Base-by-base conservation (phyloP, 768 basidiomycete genomes). In the Termitomyces sp. region DNA sequence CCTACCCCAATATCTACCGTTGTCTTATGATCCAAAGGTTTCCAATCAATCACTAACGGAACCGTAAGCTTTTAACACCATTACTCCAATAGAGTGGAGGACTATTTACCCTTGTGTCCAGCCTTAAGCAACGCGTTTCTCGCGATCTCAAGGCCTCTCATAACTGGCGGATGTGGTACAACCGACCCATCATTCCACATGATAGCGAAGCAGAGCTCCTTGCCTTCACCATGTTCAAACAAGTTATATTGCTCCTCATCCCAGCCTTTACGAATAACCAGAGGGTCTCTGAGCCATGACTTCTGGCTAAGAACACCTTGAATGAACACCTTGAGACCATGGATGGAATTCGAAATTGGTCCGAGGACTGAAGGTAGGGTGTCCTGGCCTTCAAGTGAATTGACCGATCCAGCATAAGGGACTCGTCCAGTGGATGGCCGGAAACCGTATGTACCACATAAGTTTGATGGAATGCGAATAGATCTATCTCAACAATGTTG, bases 331-430 rank as follows among this genome's bases (percentile, higher is more conserved):
- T 83, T 86, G 57, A 93, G 70, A 18, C 81, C 88, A 11, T 69
- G 73, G 50, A 92, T 61, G 39, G 81, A 82, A 44, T 72, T 75
- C 2, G 83, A 74, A 54, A 93, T 73, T 4, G 93, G 92, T 0
- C 93, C 93, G 12, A 93, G 76, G 30, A 91, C 89, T 3, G 89
- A 89, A 6, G 74, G 74, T 27, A 90, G 65, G 15, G 85, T 82
- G 60, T 92, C 89, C 67, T 88, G 85, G 22, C 92, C 92, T 69
- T 86, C 80, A 33, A 84, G 66, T 2, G 84, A 80, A 69, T 88
- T 91, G 3, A 78, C 73, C 6, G 82, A 81, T 24, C 85, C 85
- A n/a, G 75, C 72, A 66, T 87, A 92, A 0, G 91, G 92, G 3
- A 92, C 70, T 27, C 92, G 83, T 41, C 81, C 76, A 65, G 78